Evolutionary conservation across 2,329 filamentous ascomycete genomes (phyloP), one percentile per base, ranked within the genome.

Genomic region (Cladosporium velox): DNA sequence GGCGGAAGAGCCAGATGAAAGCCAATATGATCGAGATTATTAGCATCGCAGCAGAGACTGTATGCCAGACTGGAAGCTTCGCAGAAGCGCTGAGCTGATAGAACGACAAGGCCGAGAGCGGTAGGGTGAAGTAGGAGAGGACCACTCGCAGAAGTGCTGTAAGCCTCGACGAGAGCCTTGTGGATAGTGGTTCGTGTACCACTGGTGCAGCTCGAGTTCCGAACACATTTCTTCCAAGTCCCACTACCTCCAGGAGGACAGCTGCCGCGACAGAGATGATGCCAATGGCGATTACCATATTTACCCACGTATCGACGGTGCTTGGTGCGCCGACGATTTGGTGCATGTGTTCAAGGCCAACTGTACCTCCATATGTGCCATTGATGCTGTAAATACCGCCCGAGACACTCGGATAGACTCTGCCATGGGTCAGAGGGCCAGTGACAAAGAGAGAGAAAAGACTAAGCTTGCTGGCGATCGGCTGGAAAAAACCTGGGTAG

Each of bases 1-100:
- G 61, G 14, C 61, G 35, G 11, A 64, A 57, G 15, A 64, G 34
- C 61, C 61, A 64, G 61, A 64, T n/a, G 34, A 64, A 64, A 11
- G 61, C 61, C 28, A 57, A 18, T 24, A 64, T 44, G 26, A 54
- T 44, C 5, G 61, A 41, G 1, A 64, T 21, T 2, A 64, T 32
- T 1, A 64, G 47, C 15, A 64, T 52, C 12, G 51, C 24, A 24
- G 61, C 61, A 4, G 51, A 57, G 26, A 57, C 51, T 5, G 34
- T 64, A 14, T 64, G 51, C 32, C 51, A 64, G 11, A 47, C 26
- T 14, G 57, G 57, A 21, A 64, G 51, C 18, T 2, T 10, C 2
- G 15, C 34, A 2, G 35, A 28, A 6, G 51, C 51, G n/a, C 61
- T 64, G 24, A 64, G 18, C 34, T 64, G 61, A 14, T 64, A 64